Percentiles rank a stretch among this genome's conserved stretches.
Evolutionary conservation across 2,329 filamentous ascomycete species (phyloP).

Genomic region (Drechslerella coelobrocha): DNA sequence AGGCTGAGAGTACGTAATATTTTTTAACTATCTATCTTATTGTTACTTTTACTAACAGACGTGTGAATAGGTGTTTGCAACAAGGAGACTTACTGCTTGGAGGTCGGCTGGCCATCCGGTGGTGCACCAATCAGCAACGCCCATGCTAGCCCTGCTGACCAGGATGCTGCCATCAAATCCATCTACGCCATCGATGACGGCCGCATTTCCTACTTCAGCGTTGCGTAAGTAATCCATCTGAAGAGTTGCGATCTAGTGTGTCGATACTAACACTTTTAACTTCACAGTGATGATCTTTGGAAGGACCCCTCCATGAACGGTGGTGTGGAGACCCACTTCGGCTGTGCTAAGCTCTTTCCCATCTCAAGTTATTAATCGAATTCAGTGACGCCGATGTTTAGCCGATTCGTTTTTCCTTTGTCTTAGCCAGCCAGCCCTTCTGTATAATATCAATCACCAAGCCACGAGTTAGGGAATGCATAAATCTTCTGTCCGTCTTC

Average conservation of each 20-base stretch:
- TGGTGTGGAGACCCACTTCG: conserved; percentile 81
- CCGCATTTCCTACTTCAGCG: conserved; percentile 79
- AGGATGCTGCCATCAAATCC: conserved; percentile 73
- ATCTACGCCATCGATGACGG: conserved; percentile 70
- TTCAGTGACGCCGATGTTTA: conserved; percentile 34
- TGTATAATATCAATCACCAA: conserved; percentile 46
- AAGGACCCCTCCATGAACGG: conserved; percentile 71
- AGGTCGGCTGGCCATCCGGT: conserved; percentile 84
- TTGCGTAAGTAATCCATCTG: conserved; percentile 25
- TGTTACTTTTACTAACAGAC: conserved; percentile 25
- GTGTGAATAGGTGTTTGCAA: conserved; percentile 66
- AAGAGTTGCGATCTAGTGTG: neutral
- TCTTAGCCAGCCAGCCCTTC: conserved; percentile 51
- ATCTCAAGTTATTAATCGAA: conserved; percentile 49
- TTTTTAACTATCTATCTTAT: neutral
- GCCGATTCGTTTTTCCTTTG: conserved; percentile 26
- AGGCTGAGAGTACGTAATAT: conserved; percentile 65
- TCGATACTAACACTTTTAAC: conserved; percentile 12
- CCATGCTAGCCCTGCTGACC: conserved; percentile 70
- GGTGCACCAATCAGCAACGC: conserved; percentile 76
- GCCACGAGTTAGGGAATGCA: conserved; percentile 52
- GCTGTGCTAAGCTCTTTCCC: conserved; percentile 67
- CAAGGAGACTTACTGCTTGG: conserved; percentile 79
- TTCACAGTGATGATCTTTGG: conserved; percentile 79
- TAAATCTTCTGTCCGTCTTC: conserved; percentile 46